Evolutionary conservation across 2,329 filamentous ascomycete species (phyloP).

Genomic region (Colletotrichum sp.): DNA sequence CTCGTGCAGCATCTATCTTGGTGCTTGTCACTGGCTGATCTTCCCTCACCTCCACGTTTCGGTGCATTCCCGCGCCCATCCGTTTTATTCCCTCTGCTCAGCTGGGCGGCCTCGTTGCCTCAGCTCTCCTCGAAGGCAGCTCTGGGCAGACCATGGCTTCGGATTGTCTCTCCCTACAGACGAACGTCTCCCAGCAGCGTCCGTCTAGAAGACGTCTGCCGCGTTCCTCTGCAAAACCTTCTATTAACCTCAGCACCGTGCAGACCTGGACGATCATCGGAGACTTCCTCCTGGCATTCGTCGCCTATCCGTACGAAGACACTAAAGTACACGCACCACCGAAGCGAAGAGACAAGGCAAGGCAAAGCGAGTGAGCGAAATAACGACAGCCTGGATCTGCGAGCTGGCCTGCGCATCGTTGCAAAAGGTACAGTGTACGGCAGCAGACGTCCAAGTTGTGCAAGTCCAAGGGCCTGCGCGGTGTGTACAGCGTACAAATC

Average conservation of each 20-base stretch:
- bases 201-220: conserved; percentile 4
- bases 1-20: not conserved
- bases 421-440: not conserved
- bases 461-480: not conserved
- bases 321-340: not conserved
- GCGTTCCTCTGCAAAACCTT: conserved; percentile 9
- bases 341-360: not conserved
- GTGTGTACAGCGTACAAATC: not conserved
- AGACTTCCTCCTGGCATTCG: not conserved
- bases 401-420: not conserved
- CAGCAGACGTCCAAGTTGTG: not conserved
- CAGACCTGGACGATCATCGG: not conserved
- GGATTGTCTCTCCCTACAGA: conserved; percentile 3
- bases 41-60: conserved; percentile 1
- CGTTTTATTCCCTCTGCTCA: not conserved
- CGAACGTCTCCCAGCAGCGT: not conserved
- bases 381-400: conserved; percentile 16
- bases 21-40: not conserved
- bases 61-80: not conserved
- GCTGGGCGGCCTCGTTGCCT: not conserved
- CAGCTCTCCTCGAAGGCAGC: not conserved
- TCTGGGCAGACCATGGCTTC: not conserved
- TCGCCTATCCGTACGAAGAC: not conserved
- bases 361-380: conserved; percentile 15
- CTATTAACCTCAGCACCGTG: not conserved